Evolutionary conservation across 495 filamentous ascomycete species (phyloP), one percentile per base, ranked within the genome.

Genomic region (Melanomma pulvis-pyrius): DNA sequence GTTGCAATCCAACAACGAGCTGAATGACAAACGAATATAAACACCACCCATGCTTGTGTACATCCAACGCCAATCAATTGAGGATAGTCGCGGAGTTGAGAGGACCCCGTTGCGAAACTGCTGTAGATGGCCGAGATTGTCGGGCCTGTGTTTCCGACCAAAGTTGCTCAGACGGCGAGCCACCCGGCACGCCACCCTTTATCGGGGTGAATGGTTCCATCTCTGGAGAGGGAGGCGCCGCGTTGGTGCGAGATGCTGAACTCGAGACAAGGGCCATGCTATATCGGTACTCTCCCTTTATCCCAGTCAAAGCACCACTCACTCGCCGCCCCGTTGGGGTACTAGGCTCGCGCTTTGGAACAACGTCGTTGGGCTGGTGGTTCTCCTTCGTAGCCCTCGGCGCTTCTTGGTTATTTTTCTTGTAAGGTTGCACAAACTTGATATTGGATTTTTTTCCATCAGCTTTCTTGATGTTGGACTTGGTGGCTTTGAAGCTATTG

Each of bases 191-290:
- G 21, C 48, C 9, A 22, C 30, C 19, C 17, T 34, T 32, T 13
- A 34, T 30, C 13, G 60, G 48, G 26, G 60, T 63, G 24, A 63
- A 55, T 2, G 60, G 34, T 22, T 63, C 60, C 50, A 63, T 29
- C 41, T 28, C 50, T 24, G 60, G 60, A 6, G 26, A 28, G 49
- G 11, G 17, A n/a, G 63, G 56, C 13, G 56, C 25, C 9, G 34
- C 21, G 30, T 67, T 67, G 48, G 60, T 52, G 30, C 63, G 63
- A 17, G 48, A 26, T 29, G 47, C 55, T 1, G 34, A 36, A 9
- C 19, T 11, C 26, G 63, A 49, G 8, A 67, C 15, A 2, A 13
- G n/a, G 8, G 32, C 54, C 62, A 65, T 65, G 32, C 19, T n/a
- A 30, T 54, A 2, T 9, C 29, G 25, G 25, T 3, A 3, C 4